Evolutionary conservation across 768 basidiomycete species (phyloP).

Genomic region (Pseudohyphozyma bogoriensis): DNA sequence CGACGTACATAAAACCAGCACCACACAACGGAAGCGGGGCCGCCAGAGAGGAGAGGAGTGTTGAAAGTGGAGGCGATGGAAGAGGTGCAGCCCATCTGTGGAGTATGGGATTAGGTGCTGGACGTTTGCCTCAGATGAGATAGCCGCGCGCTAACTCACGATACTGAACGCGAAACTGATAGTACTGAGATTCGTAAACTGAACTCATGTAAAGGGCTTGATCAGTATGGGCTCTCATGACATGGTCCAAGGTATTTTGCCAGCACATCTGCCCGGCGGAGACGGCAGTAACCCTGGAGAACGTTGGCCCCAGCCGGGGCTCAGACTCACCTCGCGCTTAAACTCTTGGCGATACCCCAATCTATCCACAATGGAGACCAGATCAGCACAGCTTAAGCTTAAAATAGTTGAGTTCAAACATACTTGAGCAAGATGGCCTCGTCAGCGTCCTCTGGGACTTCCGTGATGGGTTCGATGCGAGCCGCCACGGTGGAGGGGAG

Average conservation of each 20-base stretch:
- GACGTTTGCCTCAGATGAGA: not conserved
- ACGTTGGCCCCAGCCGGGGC: no score
- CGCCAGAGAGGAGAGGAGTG: slow-evolving; percentile 39
- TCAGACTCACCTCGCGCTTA: no score
- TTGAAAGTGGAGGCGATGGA: slow-evolving; percentile 42
- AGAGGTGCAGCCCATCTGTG: slow-evolving; percentile 28
- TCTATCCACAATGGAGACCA: not conserved
- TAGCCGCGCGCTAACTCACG: slow-evolving; percentile 12
- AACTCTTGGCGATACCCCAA: not conserved
- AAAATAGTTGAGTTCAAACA: not conserved
- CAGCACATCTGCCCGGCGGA: no score
- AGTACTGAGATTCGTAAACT: slow-evolving; percentile 63
- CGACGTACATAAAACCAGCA: slow-evolving; percentile 39
- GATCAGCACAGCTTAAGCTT: not conserved
- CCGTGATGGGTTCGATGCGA: not conserved
- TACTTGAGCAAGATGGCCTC: not conserved
- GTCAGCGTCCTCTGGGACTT: not conserved
- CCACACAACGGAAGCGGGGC: slow-evolving; percentile 41
- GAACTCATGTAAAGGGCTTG: no score
- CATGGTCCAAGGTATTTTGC: no score
- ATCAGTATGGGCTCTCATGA: no score
- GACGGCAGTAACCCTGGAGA: no score
- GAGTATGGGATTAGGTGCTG: not conserved
- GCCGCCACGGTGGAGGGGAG: no score
- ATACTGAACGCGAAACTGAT: slow-evolving; percentile 36